phyloP scores from a whole-genome alignment of 805 yeast genomes.

The Henningerozyma blattae region DNA sequence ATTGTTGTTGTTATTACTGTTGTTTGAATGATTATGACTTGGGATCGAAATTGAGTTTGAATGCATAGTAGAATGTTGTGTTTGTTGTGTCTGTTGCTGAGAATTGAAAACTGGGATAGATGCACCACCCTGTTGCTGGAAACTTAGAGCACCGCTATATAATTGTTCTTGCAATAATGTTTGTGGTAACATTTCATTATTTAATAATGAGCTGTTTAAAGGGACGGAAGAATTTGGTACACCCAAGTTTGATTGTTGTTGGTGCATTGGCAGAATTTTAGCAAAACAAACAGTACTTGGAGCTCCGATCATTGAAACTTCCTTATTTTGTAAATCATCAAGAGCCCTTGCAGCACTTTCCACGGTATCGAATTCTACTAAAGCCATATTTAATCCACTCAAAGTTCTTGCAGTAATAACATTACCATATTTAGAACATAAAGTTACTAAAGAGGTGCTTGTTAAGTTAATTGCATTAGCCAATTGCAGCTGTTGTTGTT shows the following conservation, averaged over 20 bases:
- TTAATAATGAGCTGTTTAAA: constrained; percentile 1
- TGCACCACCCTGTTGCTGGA: constrained; percentile 23
- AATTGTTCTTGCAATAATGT: constrained; percentile 24
- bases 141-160: constrained; percentile 21
- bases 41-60: background rate
- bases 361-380: constrained; percentile 60
- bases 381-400: constrained; percentile 35
- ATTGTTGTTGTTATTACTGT: constrained; percentile 8
- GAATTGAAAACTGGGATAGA: constrained; percentile 22
- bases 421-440: constrained; percentile 51
- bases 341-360: constrained; percentile 74
- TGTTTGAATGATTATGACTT: constrained; percentile 2
- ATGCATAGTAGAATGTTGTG: background rate
- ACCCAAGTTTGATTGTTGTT: constrained; percentile 11
- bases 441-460: constrained; percentile 40
- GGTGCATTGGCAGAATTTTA: constrained; percentile 37
- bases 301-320: constrained; percentile 60
- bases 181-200: constrained; percentile 9
- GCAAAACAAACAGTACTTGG: constrained; percentile 79
- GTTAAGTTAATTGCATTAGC: constrained; percentile 34
- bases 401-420: constrained; percentile 51
- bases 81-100: constrained; percentile 4
- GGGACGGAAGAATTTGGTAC: constrained; percentile 2
- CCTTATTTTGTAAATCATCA: constrained; percentile 69
- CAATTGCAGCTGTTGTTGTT: constrained; percentile 39